Evolutionary conservation across 2,329 filamentous ascomycete genomes (phyloP).

Genomic region (Pseudogymnoascus sp.): DNA sequence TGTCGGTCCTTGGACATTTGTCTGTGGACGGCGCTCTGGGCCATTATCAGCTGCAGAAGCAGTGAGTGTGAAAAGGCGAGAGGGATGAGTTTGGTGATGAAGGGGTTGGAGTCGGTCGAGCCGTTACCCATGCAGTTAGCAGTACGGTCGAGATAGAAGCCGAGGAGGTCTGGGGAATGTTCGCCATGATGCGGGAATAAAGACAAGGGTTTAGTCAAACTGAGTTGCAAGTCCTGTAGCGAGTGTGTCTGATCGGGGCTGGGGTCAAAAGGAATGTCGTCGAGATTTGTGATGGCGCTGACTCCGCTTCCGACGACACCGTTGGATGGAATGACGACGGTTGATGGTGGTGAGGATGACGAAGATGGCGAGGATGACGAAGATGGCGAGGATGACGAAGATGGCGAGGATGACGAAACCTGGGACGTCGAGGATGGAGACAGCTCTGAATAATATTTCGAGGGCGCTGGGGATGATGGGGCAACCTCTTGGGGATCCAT

Average conservation of each 20-base stretch:
- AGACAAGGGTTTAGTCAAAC: background rate
- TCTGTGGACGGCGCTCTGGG: constrained; percentile 35
- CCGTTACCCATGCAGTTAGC: constrained; percentile 42
- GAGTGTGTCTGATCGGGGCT: background rate
- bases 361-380: background rate
- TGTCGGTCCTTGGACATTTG: constrained; percentile 27
- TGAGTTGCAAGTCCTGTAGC: background rate
- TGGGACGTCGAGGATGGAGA: background rate
- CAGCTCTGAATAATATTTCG: background rate
- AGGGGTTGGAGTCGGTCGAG: constrained; percentile 39
- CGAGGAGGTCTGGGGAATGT: constrained; percentile 38
- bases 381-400: background rate
- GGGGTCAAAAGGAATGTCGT: background rate
- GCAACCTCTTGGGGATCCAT: background rate
- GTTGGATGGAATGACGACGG: background rate
- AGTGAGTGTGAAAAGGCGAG: constrained; percentile 39
- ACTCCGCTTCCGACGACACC: background rate
- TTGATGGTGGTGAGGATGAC: background rate
- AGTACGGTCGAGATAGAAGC: constrained; percentile 38
- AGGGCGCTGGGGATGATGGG: background rate
- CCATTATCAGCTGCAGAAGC: constrained; percentile 39
- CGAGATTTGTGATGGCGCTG: background rate
- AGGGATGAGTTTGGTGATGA: constrained; percentile 38
- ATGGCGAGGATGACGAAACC: background rate
- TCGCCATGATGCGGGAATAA: constrained; percentile 1